Evolutionary conservation across 106 monocot genomes (phyloP), one percentile per base, ranked within the genome.

Genomic region (Dioscorea zingiberensis): DNA sequence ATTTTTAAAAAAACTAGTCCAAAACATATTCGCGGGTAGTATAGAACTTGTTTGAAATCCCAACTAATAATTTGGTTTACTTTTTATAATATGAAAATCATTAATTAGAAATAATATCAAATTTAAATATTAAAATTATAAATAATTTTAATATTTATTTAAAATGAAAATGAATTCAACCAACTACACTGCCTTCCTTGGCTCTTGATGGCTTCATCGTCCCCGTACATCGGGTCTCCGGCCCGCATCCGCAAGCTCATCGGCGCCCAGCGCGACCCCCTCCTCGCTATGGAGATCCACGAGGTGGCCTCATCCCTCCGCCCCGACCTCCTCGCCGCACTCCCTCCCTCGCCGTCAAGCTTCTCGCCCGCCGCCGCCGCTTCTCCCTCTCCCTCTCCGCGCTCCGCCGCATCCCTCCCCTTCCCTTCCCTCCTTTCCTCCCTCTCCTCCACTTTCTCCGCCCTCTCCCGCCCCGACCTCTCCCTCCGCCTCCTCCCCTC

Each of bases 231-330:
- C 45, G 45, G 62, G 58, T 87, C 90, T 25, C 82, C 90, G 1
- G 74, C 90, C 2, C 94, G 91, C 53, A 70, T 94, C 57, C 87
- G 85, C 14, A 95, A 95, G 76, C 85, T 91, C 10, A 81, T 91
- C 48, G 69, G 80, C 29, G 48, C 80, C 26, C 95, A 91, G 59
- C 38, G 73, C 11, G 85, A 95, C 62, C 91, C 95, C 18, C 87
- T 95, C 27, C 78, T 95, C 44, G 73, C 87, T 66, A 70, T 82
- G 47, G 94, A 94, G 64, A 62, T 90, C 69, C 75, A 75, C 73
- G 57, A 64, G 18, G 56, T 85, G 26, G 64, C 78, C 59, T 44
- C 77, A 66, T 74, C 79, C 48, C 60, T 58, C 44, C 62, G 58
- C 18, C 73, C 73, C 63, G 27, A 65, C 21, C 56, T 66, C 74